Evolutionary conservation across 2,329 filamentous ascomycete species (phyloP).

Genomic region (Calycina herbarum): DNA sequence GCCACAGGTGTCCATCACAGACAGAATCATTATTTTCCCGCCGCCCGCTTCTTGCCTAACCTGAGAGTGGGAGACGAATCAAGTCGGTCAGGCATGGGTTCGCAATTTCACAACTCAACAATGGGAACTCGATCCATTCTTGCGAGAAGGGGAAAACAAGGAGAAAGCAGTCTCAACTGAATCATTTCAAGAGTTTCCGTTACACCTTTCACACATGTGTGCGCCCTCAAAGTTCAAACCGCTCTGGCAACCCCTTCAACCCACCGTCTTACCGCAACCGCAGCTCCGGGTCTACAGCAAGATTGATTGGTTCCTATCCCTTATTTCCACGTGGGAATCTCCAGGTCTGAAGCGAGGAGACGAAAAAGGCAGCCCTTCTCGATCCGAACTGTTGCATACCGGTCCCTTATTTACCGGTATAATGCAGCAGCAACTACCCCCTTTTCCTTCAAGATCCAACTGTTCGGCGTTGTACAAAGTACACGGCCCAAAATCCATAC

Average conservation of each 20-base stretch:
- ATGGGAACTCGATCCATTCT: not conserved
- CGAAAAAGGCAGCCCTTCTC: not conserved
- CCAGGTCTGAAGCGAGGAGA: not conserved
- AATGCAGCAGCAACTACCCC: not conserved
- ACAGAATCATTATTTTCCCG: not conserved
- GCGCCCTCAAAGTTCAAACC: conserved; percentile 2
- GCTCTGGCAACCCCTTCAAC: not conserved
- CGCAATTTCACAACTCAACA: not conserved
- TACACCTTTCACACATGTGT: not conserved
- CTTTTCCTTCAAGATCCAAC: not conserved
- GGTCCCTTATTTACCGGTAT: not conserved
- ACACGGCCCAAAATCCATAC: not conserved
- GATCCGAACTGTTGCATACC: not conserved
- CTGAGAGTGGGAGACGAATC: conserved; percentile 1
- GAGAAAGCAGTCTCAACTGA: not conserved
- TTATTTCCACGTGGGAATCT: conserved; percentile 5
- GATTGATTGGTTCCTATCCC: not conserved
- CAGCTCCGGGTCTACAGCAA: not conserved
- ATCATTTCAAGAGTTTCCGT: not conserved
- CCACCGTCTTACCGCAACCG: conserved; percentile 3
- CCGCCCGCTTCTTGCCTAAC: not conserved
- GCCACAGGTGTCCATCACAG: too few species aligned
- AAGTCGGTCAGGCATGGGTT: not conserved
- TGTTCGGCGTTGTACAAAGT: not conserved
- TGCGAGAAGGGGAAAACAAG: not conserved